Percentiles rank a stretch among this genome's conserved stretches.
These are phyloP conservation scores for Eucalyptus pauciflora DNA, from an alignment of 345 rosid genomes.

Conservation along the genomic window DNA sequence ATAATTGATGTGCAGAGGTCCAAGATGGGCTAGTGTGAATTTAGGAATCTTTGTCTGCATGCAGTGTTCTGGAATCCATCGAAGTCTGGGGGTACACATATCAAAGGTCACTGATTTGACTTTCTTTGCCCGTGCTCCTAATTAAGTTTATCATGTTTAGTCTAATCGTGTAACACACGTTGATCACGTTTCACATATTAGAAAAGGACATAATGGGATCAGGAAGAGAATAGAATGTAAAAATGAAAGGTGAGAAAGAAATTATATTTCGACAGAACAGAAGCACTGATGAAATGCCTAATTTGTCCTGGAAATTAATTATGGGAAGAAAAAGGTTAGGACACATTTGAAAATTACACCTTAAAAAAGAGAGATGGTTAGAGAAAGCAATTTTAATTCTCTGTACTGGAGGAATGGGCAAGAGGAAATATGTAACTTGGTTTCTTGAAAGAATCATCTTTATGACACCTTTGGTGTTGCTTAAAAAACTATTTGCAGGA, in stretches of 20 bases:
- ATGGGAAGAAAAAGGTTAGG: not conserved
- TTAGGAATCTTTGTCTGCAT: constrained; percentile 96
- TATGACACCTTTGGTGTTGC: not conserved
- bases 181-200: not conserved
- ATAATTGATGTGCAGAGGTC: constrained; percentile 46
- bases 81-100: constrained; percentile 99
- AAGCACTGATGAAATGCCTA: not conserved
- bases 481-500: not conserved
- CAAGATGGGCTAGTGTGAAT: constrained; percentile 99
- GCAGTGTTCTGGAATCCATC: constrained; percentile 96
- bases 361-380: not conserved
- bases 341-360: not conserved
- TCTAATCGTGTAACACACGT: not conserved
- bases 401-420: not conserved
- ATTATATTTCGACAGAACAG: not conserved
- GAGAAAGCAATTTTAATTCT: not conserved
- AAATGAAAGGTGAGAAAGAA: not conserved
- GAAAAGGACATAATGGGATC: not conserved
- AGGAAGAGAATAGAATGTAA: not conserved
- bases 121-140: not conserved
- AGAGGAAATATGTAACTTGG: not conserved
- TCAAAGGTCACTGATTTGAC: constrained; percentile 52
- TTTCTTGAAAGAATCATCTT: not conserved
- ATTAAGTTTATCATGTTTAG: not conserved
- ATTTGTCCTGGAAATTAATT: not conserved